Conservation (phyloP, 2,329 filamentous ascomycete species). For the Ascocoryne sarcoides region DNA sequence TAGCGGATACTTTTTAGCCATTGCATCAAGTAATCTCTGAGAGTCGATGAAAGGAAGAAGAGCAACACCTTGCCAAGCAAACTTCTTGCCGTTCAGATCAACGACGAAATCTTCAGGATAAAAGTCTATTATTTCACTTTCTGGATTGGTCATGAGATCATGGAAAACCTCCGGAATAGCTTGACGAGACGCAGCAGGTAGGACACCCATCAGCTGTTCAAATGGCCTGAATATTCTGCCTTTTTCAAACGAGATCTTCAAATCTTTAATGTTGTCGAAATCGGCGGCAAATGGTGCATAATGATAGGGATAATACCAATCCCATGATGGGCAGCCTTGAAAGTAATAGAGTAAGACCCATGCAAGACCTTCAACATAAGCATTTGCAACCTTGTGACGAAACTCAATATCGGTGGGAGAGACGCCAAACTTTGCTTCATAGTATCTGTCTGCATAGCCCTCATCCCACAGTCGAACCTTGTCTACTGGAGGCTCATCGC, state of each 20-base stretch:
- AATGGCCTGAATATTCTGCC: constrained; percentile 83
- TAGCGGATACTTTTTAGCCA: constrained; percentile 72
- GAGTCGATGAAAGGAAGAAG: constrained; percentile 95
- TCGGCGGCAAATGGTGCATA: constrained; percentile 97
- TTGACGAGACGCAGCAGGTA: constrained; percentile 87
- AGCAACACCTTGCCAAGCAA: constrained; percentile 94
- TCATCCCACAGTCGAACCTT: constrained; percentile 89
- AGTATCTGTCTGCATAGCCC: constrained; percentile 91
- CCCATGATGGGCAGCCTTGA: constrained; percentile 96
- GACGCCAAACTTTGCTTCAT: constrained; percentile 90
- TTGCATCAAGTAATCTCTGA: constrained; percentile 71
- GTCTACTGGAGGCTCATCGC: constrained; percentile 61
- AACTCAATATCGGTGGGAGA: constrained; percentile 75
- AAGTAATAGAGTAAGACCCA: constrained; percentile 98
- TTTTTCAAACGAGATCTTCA: constrained; percentile 75
- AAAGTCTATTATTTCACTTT: constrained; percentile 93
- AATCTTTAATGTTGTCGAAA: constrained; percentile 73
- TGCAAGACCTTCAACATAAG: constrained; percentile 89
- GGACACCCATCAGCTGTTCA: constrained; percentile 95
- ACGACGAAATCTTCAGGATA: constrained; percentile 92
- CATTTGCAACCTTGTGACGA: constrained; percentile 75
- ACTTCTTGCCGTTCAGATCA: constrained; percentile 96
- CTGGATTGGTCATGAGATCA: constrained; percentile 75
- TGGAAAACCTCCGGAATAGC: constrained; percentile 85
- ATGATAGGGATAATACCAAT: constrained; percentile 98